These are phyloP conservation scores for Mucor saturninus DNA, from an alignment of 371 early-diverging fungal species.

Conservation along the genomic window DNA sequence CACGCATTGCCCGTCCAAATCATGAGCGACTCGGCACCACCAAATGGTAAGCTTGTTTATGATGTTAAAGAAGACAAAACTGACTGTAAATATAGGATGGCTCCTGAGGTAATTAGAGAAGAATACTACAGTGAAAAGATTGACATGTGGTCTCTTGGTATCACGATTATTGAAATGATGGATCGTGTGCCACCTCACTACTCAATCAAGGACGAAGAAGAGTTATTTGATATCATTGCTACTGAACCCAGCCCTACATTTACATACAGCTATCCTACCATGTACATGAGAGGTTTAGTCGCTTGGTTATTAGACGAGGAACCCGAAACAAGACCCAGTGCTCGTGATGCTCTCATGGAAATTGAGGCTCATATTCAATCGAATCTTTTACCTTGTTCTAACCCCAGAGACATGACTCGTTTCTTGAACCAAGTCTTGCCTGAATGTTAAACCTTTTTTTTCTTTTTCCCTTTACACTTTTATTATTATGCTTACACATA, in stretches of 20 bases:
- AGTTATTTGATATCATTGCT: constrained; percentile 48
- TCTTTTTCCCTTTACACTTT: not conserved
- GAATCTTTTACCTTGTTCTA: constrained; percentile 40
- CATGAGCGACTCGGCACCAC: constrained; percentile 52
- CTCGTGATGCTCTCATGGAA: constrained; percentile 47
- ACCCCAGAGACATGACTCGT: constrained; percentile 37
- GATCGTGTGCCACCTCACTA: constrained; percentile 58
- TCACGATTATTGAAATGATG: constrained; percentile 60
- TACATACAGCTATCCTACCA: constrained; percentile 48
- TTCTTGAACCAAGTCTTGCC: constrained; percentile 52
- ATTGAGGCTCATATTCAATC: constrained; percentile 51
- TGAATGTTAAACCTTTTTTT: constrained; percentile 6
- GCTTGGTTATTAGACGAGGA: constrained; percentile 54
- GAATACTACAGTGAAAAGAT: constrained; percentile 52
- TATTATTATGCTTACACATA: not conserved
- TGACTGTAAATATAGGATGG: constrained; percentile 35
- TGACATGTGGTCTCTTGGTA: constrained; percentile 60
- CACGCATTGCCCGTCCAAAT: constrained; percentile 43
- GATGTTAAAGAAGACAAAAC: not conserved
- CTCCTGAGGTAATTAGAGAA: constrained; percentile 59
- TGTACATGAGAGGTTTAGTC: constrained; percentile 55
- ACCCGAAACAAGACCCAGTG: constrained; percentile 43
- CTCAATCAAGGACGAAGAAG: constrained; percentile 42
- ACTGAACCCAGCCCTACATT: constrained; percentile 54
- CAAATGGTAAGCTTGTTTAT: constrained; percentile 51